Percentiles rank a stretch among this genome's conserved stretches.
phyloP scores from a whole-genome alignment of 1,139 yeast species.

The Magnusiomyces ingens region DNA sequence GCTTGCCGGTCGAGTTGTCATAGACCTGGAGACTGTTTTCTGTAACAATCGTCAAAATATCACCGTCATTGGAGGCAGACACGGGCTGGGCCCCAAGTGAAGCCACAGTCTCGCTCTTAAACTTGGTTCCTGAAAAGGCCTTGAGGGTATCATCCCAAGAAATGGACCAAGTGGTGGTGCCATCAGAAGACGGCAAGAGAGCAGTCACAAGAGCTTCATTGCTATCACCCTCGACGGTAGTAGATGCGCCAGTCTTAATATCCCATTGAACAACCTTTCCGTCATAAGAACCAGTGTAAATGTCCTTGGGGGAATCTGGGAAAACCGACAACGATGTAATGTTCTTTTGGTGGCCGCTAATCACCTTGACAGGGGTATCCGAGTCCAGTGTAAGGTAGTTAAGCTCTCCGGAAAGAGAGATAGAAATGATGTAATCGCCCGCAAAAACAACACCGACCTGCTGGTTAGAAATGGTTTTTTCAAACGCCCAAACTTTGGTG shows the following conservation, averaged over 20 bases:
- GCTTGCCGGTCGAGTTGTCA: conserved; percentile 20
- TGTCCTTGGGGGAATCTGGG: conserved; percentile 19
- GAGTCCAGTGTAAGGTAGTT: conserved; percentile 46
- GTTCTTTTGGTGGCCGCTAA: conserved; percentile 77
- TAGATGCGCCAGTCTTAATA: conserved; percentile 11
- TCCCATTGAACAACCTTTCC: conserved; percentile 65
- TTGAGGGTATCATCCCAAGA: conserved; percentile 90
- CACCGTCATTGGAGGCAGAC: conserved; percentile 29
- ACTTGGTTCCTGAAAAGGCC: conserved; percentile 34
- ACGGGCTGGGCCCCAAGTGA: conserved; percentile 60
- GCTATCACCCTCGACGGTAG: conserved; percentile 17
- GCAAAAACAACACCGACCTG: conserved; percentile 76
- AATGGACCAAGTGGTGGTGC: conserved; percentile 41
- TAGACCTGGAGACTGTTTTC: conserved; percentile 42
- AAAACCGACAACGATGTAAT: conserved; percentile 51
- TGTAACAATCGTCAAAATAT: conserved; percentile 39
- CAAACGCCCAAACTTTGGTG: conserved; percentile 28
- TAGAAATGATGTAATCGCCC: conserved; percentile 47
- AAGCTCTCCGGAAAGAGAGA: conserved; percentile 67
- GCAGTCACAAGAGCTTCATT: conserved; percentile 30
- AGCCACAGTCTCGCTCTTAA: conserved; percentile 24
- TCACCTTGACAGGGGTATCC: conserved; percentile 38
- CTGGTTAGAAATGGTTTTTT: conserved; percentile 47
- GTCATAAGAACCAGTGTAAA: conserved; percentile 76
- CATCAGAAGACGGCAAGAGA: conserved; percentile 30